Evolutionary conservation across 2,329 filamentous ascomycete species (phyloP), one percentile per base, ranked within the genome.

Genomic region (Neopestalotiopsis sp.): DNA sequence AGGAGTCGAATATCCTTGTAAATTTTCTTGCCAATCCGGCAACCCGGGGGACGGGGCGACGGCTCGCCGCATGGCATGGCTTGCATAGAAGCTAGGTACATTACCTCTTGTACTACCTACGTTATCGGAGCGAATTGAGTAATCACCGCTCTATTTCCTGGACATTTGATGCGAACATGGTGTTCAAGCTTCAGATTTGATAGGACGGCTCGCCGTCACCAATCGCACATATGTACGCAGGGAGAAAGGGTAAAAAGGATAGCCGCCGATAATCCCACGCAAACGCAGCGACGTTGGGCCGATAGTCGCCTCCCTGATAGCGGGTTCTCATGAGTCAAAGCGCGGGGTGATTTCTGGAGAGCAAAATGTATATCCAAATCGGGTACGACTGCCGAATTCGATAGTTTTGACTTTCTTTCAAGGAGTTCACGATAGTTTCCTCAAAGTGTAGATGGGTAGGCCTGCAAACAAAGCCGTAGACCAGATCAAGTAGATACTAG

Each of bases 311-410:
- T 52, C 45, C 45, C 45, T 52, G 45, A 59, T 59, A 59, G 24
- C 59, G 28, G 59, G 59, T 20, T n/a, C 30, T 59, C 59, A 62
- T 62, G 59, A 62, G 59, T 62, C 59, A 62, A 62, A 62, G 59
- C 59, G 59, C 59, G 32, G n/a, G 59, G 30, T 40, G 32, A 17
- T 40, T 62, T 34, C 34, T 62, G 30, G 59, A 62, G 30, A 34
- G 59, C 59, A 30, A 40, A 17, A 62, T 20, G 9, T 30, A 13
- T 40, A 52, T 62, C 59, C 30, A 40, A 40, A 34, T 59, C 59
- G 59, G 59, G n/a, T 62, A 34, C 32, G 59, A 34, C 32, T 40
- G 34, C 59, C 30, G 59, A 12, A 38, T 30, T 30, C 24, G 12
- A 59, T 14, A 34, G 57, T 7, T 62, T 20, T 38, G 30, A 52